Percentiles rank a stretch among this genome's conserved stretches.
phyloP scores from a whole-genome alignment of 495 filamentous ascomycete species.

The Chaetomium tenue region DNA sequence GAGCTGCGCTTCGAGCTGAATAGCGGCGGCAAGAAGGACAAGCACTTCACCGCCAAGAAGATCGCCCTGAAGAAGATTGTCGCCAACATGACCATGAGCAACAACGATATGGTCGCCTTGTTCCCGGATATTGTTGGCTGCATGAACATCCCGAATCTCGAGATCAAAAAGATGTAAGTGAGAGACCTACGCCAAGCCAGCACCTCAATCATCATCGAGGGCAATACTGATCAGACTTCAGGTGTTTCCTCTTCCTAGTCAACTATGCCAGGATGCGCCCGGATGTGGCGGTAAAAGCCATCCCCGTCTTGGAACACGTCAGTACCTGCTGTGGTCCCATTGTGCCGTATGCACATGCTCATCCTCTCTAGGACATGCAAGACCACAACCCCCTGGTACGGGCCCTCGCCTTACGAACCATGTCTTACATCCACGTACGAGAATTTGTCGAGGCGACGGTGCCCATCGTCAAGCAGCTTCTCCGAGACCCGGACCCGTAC shows the following conservation, averaged over 20 bases:
- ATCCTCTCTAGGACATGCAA: conserved; percentile 73
- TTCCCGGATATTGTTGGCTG: conserved; percentile 94
- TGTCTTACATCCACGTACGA: conserved; percentile 95
- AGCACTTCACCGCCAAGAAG: conserved; percentile 95
- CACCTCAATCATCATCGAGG: no score
- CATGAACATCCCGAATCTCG: conserved; percentile 89
- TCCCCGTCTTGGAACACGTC: conserved; percentile 83
- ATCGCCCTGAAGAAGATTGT: conserved; percentile 99
- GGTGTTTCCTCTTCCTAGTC: conserved; percentile 96
- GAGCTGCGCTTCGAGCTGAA: conserved; percentile 94
- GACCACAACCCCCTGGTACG: conserved; percentile 90
- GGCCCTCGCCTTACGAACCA: conserved; percentile 88
- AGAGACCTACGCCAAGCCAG: not conserved
- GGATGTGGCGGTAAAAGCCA: conserved; percentile 88
- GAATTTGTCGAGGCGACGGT: conserved; percentile 94
- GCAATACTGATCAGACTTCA: conserved; percentile 40
- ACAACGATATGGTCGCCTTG: conserved; percentile 97
- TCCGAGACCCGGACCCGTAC: conserved; percentile 89
- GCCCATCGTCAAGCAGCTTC: conserved; percentile 74
- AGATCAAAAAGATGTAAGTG: conserved; percentile 99
- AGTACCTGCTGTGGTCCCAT: conserved; percentile 27
- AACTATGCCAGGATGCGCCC: conserved; percentile 96
- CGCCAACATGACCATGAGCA: conserved; percentile 99
- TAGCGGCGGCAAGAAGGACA: conserved; percentile 95
- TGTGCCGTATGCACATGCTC: not conserved